Conservation (phyloP, 768 basidiomycete genomes). For the Boletus bicolor region DNA sequence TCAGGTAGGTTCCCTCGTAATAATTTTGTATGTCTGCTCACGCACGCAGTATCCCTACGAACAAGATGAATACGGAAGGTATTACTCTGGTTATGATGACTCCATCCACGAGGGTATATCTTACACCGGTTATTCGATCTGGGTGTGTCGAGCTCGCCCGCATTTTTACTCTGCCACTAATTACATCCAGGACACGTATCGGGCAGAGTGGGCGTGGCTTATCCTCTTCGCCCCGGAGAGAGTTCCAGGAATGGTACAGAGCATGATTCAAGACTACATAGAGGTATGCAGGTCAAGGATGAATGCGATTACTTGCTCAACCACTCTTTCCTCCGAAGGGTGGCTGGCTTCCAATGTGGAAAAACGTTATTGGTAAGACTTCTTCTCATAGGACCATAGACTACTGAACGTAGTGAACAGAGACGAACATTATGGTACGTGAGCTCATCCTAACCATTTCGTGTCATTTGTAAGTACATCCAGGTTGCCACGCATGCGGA, state of each 20-base stretch:
- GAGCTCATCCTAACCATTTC: neutral
- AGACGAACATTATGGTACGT: slow-evolving; percentile 80
- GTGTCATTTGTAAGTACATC: neutral
- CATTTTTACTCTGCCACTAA: neutral
- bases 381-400: neutral
- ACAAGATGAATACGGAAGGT: slow-evolving; percentile 58
- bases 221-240: slow-evolving; percentile 75
- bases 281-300: slow-evolving; percentile 40
- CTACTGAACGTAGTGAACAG: slow-evolving; percentile 24
- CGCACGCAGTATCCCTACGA: slow-evolving; percentile 68
- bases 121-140: slow-evolving; percentile 79
- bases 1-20: slow-evolving; percentile 37
- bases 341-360: slow-evolving; percentile 91
- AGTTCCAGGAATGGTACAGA: slow-evolving; percentile 70
- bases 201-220: slow-evolving; percentile 77
- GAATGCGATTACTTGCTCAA: neutral
- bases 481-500: slow-evolving; percentile 79
- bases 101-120: slow-evolving; percentile 60
- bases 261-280: slow-evolving; percentile 77
- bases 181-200: slow-evolving; percentile 65
- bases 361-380: slow-evolving; percentile 65
- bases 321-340: slow-evolving; percentile 35
- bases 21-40: neutral
- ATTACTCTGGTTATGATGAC: slow-evolving; percentile 79
- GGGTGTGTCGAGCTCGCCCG: slow-evolving; percentile 42